phyloP scores from a whole-genome alignment of 2,329 filamentous ascomycete species.

The Fusarium tjaetaba region DNA sequence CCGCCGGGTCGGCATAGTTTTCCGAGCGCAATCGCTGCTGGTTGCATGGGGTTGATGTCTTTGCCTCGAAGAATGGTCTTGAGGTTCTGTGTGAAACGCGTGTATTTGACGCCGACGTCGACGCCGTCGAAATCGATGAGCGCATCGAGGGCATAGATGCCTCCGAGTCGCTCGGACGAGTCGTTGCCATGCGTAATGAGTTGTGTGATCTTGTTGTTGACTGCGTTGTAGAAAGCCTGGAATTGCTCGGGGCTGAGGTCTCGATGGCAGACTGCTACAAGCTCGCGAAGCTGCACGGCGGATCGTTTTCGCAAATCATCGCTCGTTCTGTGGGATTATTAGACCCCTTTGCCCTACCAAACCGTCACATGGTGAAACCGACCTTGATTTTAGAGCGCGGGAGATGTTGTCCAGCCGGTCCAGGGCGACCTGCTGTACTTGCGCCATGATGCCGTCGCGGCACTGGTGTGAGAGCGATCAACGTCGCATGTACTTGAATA shows the following conservation, averaged over 20 bases:
- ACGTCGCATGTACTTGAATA: constrained; percentile 43
- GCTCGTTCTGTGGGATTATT: constrained; percentile 42
- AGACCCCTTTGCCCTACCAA: constrained; percentile 12
- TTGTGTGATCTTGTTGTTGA: constrained; percentile 66
- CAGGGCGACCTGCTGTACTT: constrained; percentile 63
- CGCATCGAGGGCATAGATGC: constrained; percentile 89
- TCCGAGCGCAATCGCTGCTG: constrained; percentile 87
- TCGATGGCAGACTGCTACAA: constrained; percentile 65
- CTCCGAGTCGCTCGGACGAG: constrained; percentile 87
- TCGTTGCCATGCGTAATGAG: constrained; percentile 88
- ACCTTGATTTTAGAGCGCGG: constrained; percentile 67
- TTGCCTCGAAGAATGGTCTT: constrained; percentile 89
- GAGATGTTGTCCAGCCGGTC: constrained; percentile 65
- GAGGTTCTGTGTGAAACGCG: constrained; percentile 90
- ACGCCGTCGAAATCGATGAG: constrained; percentile 97
- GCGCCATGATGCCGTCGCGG: constrained; percentile 50
- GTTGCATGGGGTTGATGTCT: constrained; percentile 89
- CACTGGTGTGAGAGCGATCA: constrained; percentile 39
- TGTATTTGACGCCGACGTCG: constrained; percentile 92
- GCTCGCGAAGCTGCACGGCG: constrained; percentile 63
- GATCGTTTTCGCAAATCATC: constrained; percentile 65
- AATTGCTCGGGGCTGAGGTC: constrained; percentile 88
- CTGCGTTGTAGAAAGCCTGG: constrained; percentile 63
- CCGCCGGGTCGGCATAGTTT: constrained; percentile 92
- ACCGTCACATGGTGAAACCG: constrained; percentile 24